These are phyloP conservation scores for Fusarium coffeatum DNA, from an alignment of 2,329 filamentous ascomycete species.

Conservation along the genomic window DNA sequence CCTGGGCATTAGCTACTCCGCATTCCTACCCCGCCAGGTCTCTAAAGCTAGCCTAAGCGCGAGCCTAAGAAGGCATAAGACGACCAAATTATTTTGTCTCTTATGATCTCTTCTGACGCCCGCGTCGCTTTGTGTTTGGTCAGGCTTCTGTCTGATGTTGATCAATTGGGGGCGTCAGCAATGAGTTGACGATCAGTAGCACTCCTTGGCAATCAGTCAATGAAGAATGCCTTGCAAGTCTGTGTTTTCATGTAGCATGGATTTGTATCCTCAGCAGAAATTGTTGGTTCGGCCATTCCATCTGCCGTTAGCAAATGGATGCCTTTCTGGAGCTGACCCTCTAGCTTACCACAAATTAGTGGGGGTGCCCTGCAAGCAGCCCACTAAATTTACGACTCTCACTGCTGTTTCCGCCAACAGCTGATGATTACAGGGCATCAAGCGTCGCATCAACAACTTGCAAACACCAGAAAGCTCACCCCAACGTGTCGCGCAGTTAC, in stretches of 20 bases:
- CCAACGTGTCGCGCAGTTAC: too few species aligned
- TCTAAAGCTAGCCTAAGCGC: too few species aligned
- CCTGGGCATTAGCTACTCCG: slow-evolving; percentile 2
- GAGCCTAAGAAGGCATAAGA: too few species aligned
- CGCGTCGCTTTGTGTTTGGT: neutral
- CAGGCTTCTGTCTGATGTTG: neutral
- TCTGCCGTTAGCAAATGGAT: neutral
- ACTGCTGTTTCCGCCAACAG: neutral
- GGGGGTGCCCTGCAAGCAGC: neutral
- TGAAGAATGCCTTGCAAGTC: neutral
- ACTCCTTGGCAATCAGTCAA: neutral
- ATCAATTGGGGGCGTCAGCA: neutral
- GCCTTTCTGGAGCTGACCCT: neutral
- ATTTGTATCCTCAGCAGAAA: neutral
- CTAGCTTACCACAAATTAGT: neutral
- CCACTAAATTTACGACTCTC: neutral
- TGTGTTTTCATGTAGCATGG: neutral
- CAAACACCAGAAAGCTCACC: too few species aligned
- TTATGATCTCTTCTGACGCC: too few species aligned
- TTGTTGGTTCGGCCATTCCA: neutral
- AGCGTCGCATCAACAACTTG: too few species aligned
- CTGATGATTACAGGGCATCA: too few species aligned
- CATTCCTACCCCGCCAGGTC: neutral
- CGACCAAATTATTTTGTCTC: too few species aligned
- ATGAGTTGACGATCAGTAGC: neutral